phyloP scores from a whole-genome alignment of 2,329 filamentous ascomycete species.

The Colletotrichum graminicola region DNA sequence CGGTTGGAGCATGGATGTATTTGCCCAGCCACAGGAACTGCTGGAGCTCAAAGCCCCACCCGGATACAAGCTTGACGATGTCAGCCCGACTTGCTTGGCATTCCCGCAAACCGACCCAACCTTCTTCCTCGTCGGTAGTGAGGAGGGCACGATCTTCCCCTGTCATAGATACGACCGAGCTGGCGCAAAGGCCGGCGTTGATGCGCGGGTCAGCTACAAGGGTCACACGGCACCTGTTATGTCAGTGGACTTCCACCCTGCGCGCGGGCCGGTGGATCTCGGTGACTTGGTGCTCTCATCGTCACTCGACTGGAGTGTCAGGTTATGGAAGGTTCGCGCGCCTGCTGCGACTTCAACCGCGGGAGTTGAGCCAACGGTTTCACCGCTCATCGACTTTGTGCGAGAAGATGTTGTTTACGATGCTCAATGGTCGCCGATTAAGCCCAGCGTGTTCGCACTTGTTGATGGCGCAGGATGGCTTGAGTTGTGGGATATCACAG shows the following conservation, averaged over 20 bases:
- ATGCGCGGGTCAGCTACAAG: slow-evolving; percentile 87
- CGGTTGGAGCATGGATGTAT: slow-evolving; percentile 98
- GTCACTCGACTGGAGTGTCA: slow-evolving; percentile 96
- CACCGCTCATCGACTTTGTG: slow-evolving; percentile 88
- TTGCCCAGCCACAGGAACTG: slow-evolving; percentile 94
- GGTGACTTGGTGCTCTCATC: slow-evolving; percentile 94
- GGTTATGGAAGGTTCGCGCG: slow-evolving; percentile 93
- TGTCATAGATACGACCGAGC: slow-evolving; percentile 98
- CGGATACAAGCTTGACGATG: slow-evolving; percentile 91
- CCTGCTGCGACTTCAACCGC: slow-evolving; percentile 78
- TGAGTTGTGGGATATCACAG: slow-evolving; percentile 94
- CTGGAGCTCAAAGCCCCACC: slow-evolving; percentile 88
- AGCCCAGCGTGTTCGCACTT: slow-evolving; percentile 92
- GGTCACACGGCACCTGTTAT: slow-evolving; percentile 96
- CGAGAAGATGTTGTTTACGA: slow-evolving; percentile 98
- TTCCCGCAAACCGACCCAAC: slow-evolving; percentile 97
- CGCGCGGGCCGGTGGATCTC: slow-evolving; percentile 90
- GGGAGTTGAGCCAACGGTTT: slow-evolving; percentile 66
- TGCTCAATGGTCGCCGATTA: slow-evolving; percentile 92
- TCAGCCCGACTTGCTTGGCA: slow-evolving; percentile 92
- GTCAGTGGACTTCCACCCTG: slow-evolving; percentile 95
- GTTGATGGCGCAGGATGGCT: slow-evolving; percentile 93
- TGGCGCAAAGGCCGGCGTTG: slow-evolving; percentile 95
- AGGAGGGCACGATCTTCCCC: slow-evolving; percentile 96
- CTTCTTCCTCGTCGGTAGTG: slow-evolving; percentile 96